These are phyloP conservation scores for Darksidea phi DNA, from an alignment of 495 filamentous ascomycete genomes.

Conservation along the genomic window DNA sequence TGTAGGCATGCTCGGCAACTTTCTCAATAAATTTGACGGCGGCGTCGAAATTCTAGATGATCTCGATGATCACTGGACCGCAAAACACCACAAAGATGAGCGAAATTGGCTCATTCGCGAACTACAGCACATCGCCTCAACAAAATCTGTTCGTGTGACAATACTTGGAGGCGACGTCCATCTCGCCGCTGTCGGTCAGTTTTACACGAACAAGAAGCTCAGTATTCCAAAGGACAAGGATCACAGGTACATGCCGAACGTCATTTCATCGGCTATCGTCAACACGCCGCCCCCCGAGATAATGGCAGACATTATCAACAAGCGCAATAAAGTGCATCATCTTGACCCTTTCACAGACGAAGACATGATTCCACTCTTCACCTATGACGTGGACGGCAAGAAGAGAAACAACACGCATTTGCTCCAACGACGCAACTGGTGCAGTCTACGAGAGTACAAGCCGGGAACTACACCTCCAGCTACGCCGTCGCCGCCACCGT, in stretches of 20 bases:
- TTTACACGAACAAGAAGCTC: conserved; percentile 84
- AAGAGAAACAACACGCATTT: conserved; percentile 85
- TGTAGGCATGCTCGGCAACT: conserved; percentile 71
- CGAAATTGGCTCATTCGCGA: conserved; percentile 83
- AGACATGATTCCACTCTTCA: conserved; percentile 91
- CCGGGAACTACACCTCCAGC: conserved; percentile 72
- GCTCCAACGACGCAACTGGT: conserved; percentile 92
- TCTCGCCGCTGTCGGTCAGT: conserved; percentile 86
- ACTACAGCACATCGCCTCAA: conserved; percentile 83
- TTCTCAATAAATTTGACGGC: conserved; percentile 87
- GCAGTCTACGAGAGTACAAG: conserved; percentile 77
- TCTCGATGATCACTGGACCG: conserved; percentile 94
- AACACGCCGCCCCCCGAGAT: conserved; percentile 87
- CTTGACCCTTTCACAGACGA: conserved; percentile 83
- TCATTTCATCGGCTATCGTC: conserved; percentile 89
- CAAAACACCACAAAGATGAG: conserved; percentile 87
- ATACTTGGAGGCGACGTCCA: conserved; percentile 92
- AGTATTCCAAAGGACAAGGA: conserved; percentile 78
- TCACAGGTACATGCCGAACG: conserved; percentile 87
- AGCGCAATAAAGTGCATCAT: conserved; percentile 90
- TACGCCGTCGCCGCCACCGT: conserved; percentile 42
- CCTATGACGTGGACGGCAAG: conserved; percentile 82
- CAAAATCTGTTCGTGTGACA: conserved; percentile 88
- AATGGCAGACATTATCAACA: conserved; percentile 88
- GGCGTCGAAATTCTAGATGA: conserved; percentile 93